Evolutionary conservation across 306 rosid species (phyloP), one percentile per base, ranked within the genome.

Genomic region (Echinosophora koreensis): DNA sequence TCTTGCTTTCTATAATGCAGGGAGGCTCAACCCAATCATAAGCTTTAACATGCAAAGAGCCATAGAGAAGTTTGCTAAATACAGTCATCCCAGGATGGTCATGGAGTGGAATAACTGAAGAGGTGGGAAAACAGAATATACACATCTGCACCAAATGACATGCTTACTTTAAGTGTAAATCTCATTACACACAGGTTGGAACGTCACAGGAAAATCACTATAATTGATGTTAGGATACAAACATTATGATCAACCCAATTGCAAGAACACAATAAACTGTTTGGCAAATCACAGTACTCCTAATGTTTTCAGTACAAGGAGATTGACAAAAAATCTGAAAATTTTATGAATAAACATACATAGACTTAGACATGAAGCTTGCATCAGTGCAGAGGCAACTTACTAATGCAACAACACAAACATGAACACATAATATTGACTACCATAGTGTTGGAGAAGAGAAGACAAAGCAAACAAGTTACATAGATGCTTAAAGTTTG

Each of bases 51-150:
- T 90, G 97, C 89, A 94, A 80, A 81, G 97, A 94, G 70, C 98
- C 98, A 71, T 89, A 95, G 22, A 95, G 92, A 87, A 92, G 77
- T 89, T 95, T 95, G 89, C 97, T 95, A 74, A 89, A 90, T 77
- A 95, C 97, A 69, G 96, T 92, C 98, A 95, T 95, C 83, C 87
- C 89, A n/a, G 98, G 98, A 82, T 92, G 98, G 83, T 90, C 98
- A 61, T 95, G 98, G 16, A 95, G 97, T 47, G 97, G 97, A 82
- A 95, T 90, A 79, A 86, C 88, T 0, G 98, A 74, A 66, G 98
- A 95, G 71, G 97, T 88, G 16, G 98, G 97, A 82, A 95, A 95
- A 78, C 97, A 83, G 79, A 95, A 92, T 52, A 95, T 83, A 80
- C 97, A 92, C 86, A 95, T 92, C 98, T 94, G 93, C 93, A 79